Evolutionary conservation across 1,284 basidiomycete species (phyloP), one percentile per base, ranked within the genome.

Genomic region (Boletus smithii): DNA sequence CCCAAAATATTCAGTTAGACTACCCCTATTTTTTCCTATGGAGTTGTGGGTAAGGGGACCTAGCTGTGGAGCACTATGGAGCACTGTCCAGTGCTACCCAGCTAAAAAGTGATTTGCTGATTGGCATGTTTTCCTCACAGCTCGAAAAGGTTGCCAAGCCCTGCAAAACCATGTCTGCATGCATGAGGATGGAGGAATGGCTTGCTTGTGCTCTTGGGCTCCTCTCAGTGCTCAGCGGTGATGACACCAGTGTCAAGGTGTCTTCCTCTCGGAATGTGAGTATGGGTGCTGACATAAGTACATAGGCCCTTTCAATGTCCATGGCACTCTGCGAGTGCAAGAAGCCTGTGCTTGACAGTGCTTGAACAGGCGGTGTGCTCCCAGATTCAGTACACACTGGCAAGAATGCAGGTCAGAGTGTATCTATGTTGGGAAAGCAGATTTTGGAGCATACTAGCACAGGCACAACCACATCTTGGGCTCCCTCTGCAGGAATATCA

Each of bases 101-200:
- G n/a, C n/a, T n/a, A n/a, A n/a, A n/a, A n/a, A n/a, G n/a, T n/a
- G n/a, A n/a, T n/a, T n/a, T n/a, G n/a, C n/a, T n/a, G n/a, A n/a
- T n/a, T n/a, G n/a, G n/a, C n/a, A n/a, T n/a, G n/a, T 24, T 24
- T 24, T 13, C 10, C 24, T 40, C 29, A 11, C 51, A 91, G 85
- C 72, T 92, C 18, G 88, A 93, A 61, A 81, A 82, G 47, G 76
- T 77, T 0, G 79, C 76, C 11, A 88, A 87, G 64, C 82, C 81
- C 62, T 69, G 79, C 37, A 70, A 78, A 45, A 69, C 73, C 26
- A 26, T 35, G n/a, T 70, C 79, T 10, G 54, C 72, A 7, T 55
- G 67, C 10, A 42, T 58, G 3, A 34, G 47, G 41, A 47, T 52
- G 5, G 75, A 79, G 14, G 67, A 72, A 1, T 88, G 88, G 81